Base-by-base conservation (phyloP, 1,284 basidiomycete genomes). In the Coriolopsis trogii region DNA sequence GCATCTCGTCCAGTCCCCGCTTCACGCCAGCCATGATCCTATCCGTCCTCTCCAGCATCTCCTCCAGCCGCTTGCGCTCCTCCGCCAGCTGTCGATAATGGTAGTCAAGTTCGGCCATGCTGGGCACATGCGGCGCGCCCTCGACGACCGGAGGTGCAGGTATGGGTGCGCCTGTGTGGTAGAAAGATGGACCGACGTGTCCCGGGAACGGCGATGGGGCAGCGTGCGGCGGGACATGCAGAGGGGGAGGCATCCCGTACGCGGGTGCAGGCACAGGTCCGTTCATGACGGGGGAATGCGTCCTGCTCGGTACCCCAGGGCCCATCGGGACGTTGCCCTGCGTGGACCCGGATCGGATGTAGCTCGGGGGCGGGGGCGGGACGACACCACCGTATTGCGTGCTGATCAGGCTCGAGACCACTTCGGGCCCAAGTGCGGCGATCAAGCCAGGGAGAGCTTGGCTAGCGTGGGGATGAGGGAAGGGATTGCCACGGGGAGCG, bases 1-100 rank as follows among this genome's bases (percentile, higher is more conserved):
- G 73, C 78, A 89, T 82, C 65, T 91, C 87, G 50, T 90, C 88
- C 56, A 91, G 73, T 16, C 84, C 85, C 55, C 84, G 77, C 73
- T 83, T 83, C 63, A 91, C 71, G 20, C 82, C 82, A 25, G 72
- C 75, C 76, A 91, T 83, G 72, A 91, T 71, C 65, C 78, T 71
- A 46, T 91, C 86, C 59, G 89, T 91, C 69, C 76, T 79, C 57
- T 84, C 80, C 51, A 90, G 64, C 79, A 91, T 75, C 64, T 88
- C 87, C 68, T 87, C 78, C 68, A 87, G 73, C 62, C 77, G 72
- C 61, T 72, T 72, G 66, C 81, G 80, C 62, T 87, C 78, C 60
- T 84, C 81, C 6, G 70, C 70, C 45, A 91, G 74, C 63, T 84
- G 78, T 18, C 70, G 63, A 63, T 88, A 89, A 64, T 91, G 89